Conservation (phyloP, 2,329 filamentous ascomycete species). For the Pseudogymnoascus sp. region DNA sequence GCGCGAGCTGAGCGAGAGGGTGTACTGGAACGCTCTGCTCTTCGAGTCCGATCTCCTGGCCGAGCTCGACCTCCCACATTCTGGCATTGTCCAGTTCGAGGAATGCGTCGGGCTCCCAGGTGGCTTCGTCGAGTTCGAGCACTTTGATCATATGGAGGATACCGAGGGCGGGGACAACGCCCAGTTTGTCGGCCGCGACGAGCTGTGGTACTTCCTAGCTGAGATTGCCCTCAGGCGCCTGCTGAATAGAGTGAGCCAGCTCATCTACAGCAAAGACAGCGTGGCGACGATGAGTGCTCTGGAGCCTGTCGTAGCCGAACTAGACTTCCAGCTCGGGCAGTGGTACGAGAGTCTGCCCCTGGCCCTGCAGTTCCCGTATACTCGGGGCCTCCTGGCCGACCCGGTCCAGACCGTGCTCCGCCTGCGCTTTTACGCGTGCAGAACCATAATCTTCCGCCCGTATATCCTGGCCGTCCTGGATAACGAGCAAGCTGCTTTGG, state of each 20-base stretch:
- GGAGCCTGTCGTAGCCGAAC: constrained; percentile 68
- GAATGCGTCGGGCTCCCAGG: constrained; percentile 71
- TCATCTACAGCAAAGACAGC: constrained; percentile 68
- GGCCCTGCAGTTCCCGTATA: constrained; percentile 69
- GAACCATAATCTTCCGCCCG: constrained; percentile 77
- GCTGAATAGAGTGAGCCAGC: constrained; percentile 69
- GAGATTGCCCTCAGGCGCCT: constrained; percentile 72
- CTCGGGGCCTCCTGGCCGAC: constrained; percentile 56
- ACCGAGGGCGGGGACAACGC: constrained; percentile 31
- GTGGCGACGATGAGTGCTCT: constrained; percentile 63
- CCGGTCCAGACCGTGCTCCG: constrained; percentile 72
- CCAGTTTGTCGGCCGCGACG: constrained; percentile 59
- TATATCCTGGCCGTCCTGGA: constrained; percentile 74
- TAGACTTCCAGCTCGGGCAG: constrained; percentile 74
- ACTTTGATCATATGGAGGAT: constrained; percentile 37
- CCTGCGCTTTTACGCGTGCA: constrained; percentile 74
- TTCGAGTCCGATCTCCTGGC: constrained; percentile 75
- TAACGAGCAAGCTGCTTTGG: constrained; percentile 63
- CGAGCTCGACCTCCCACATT: constrained; percentile 73
- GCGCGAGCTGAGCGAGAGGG: constrained; percentile 64
- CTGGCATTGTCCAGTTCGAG: constrained; percentile 73
- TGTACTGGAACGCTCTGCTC: constrained; percentile 77
- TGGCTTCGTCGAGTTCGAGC: constrained; percentile 54
- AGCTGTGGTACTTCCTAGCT: constrained; percentile 79
- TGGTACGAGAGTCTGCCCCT: constrained; percentile 75